Evolutionary conservation across 371 early-diverging fungal species (phyloP).

Genomic region (Mortierella sp.): DNA sequence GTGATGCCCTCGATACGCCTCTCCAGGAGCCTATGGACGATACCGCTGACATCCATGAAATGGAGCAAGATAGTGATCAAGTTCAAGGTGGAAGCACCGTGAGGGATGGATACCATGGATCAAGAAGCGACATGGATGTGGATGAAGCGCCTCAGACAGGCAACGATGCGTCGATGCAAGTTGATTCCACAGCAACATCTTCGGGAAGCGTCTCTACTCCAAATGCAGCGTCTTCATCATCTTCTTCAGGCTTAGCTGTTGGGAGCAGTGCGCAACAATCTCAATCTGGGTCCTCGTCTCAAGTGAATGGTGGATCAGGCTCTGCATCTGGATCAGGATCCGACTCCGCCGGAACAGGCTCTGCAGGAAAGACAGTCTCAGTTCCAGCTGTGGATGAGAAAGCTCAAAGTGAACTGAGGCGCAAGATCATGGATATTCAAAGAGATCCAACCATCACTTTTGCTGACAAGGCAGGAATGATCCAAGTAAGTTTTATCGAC

Average conservation of each 20-base stretch:
- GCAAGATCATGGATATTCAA: slow-evolving; percentile 67
- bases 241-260: no score
- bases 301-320: no score
- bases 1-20: slow-evolving; percentile 39
- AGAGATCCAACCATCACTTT: slow-evolving; percentile 64
- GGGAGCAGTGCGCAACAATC: background rate
- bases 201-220: background rate
- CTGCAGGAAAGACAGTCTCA: slow-evolving; percentile 8
- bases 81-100: background rate
- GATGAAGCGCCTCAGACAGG: slow-evolving; percentile 15
- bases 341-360: background rate
- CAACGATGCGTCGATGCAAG: slow-evolving; percentile 4
- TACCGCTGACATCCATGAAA: background rate
- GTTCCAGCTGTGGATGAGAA: slow-evolving; percentile 38
- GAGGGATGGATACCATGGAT: background rate
- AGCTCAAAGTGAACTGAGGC: slow-evolving; percentile 61
- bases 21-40: slow-evolving; percentile 18
- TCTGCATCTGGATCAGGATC: slow-evolving; percentile 6
- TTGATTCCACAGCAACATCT: slow-evolving; percentile 1
- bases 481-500: slow-evolving; percentile 66
- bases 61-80: background rate
- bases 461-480: slow-evolving; percentile 76
- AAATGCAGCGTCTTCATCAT: background rate
- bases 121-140: slow-evolving; percentile 21
- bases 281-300: background rate